Evolutionary conservation across 805 yeast genomes (phyloP), one percentile per base, ranked within the genome.

Genomic region (Yamadazyma philogaea): DNA sequence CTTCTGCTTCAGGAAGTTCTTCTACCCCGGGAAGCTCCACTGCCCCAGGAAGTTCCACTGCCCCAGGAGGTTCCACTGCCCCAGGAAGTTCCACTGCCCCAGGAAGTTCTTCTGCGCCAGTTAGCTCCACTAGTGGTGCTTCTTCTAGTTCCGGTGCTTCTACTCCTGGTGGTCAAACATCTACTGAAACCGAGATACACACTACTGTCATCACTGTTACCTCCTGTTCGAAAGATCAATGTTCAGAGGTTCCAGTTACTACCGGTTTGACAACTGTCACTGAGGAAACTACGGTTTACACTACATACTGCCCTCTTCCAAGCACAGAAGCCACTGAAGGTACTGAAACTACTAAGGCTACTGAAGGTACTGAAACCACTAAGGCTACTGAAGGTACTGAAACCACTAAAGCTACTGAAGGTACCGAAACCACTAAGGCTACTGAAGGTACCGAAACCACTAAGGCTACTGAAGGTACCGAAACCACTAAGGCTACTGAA

Each of bases 171-270:
- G 20, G 22, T 16, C 19, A 30, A 4, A 10, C 18, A 20, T 24
- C 28, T 24, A 24, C 28, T 5, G 10, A 24, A 24, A 33, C 56
- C 35, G 42, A 49, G 8, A 31, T 43, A 21, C 45, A 49, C 1
- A 56, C 63, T 24, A 63, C 68, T 19, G 57, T 59, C 14, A 38
- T 64, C n/a, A 62, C 68, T 11, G 49, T 61, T 35, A 64, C 74
- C 21, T 61, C 70, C 15, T 68, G 74, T 47, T 42, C 55, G 3
- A 57, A 59, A 40, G 34, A 65, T 51, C 56, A 49, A 44, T 68
- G 73, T 49, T 61, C 52, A 6, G 40, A 40, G n/a, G 52, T 45
- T 34, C 52, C 67, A 15, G 55, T 57, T 39, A 66, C 72, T 38
- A 57, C 68, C 35, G 72, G 72, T 37, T 37, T 57, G 7, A 53